A percentile compares a stretch with the other conserved stretches of the same genome.
Evolutionary conservation across 2,329 filamentous ascomycete species (phyloP).

Genomic region (Tolypocladium amazonense): DNA sequence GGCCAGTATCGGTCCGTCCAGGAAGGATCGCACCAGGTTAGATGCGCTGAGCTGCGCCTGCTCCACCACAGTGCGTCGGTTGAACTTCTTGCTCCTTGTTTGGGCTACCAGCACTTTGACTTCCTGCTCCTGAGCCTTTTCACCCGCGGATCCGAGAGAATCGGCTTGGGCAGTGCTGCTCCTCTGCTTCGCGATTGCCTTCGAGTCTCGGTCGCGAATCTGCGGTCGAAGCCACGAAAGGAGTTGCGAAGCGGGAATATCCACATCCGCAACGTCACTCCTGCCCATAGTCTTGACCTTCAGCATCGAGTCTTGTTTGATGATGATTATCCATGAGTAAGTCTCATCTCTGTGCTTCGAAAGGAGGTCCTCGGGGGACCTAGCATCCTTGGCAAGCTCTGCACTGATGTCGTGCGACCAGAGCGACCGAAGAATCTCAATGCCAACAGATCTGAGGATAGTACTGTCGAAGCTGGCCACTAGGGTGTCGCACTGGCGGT

Average conservation of each 20-base stretch:
- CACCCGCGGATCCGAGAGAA: conserved; percentile 10
- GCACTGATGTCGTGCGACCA: conserved; percentile 81
- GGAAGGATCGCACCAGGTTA: conserved; percentile 57
- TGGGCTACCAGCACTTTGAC: conserved; percentile 78
- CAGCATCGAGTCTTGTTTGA: conserved; percentile 66
- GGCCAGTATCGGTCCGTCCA: conserved; percentile 71
- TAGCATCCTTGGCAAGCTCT: conserved; percentile 72
- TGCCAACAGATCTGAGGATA: conserved; percentile 62
- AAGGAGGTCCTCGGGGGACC: conserved; percentile 69
- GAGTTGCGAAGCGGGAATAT: conserved; percentile 63
- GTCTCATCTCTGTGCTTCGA: conserved; percentile 65
- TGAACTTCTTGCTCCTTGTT: conserved; percentile 83
- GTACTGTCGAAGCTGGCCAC: conserved; percentile 78
- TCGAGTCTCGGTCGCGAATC: conserved; percentile 66
- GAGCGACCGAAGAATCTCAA: conserved; percentile 67
- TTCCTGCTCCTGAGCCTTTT: conserved; percentile 48
- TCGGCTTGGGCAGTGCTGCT: conserved; percentile 19
- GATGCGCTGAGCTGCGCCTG: conserved; percentile 53
- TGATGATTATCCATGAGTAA: conserved; percentile 80
- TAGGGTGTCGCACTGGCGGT: conserved; percentile 68
- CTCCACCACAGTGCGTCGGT: conserved; percentile 76
- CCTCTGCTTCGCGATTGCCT: conserved; percentile 37
- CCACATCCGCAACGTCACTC: conserved; percentile 65
- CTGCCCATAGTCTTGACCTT: conserved; percentile 71
- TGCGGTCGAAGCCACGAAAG: conserved; percentile 73